A percentile compares a stretch with the other conserved stretches of the same genome.
Evolutionary conservation across 2,329 filamentous ascomycete species (phyloP).

Genomic region (Aspergillus phoenicis): DNA sequence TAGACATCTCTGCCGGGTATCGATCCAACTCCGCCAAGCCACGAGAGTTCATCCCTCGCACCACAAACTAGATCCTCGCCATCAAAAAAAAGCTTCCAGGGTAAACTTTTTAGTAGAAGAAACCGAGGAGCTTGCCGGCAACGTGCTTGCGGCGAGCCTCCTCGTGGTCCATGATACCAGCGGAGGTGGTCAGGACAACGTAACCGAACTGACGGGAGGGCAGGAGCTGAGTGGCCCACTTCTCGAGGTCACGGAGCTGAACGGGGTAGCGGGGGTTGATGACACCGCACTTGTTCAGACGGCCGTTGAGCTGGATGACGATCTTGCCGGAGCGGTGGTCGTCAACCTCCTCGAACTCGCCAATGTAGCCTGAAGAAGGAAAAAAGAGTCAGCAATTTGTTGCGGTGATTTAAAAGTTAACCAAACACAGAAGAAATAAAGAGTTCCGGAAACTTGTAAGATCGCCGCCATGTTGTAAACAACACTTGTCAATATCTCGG

Average conservation of each 20-base stretch:
- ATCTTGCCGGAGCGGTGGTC: constrained; percentile 99
- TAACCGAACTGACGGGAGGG: constrained; percentile 99
- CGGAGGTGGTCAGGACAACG: constrained; percentile 98
- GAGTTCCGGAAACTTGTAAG: constrained; percentile 91
- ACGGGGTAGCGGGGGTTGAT: constrained; percentile 99
- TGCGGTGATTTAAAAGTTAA: constrained; percentile 90
- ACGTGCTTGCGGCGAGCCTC: constrained; percentile 99
- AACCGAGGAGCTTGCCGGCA: constrained; percentile 97
- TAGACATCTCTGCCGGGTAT: constrained; percentile 28
- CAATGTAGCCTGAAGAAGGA: constrained; percentile 79
- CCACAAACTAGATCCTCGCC: constrained; percentile 8
- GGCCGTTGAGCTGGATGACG: constrained; percentile 98
- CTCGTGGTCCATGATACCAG: constrained; percentile 99
- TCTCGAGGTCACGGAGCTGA: constrained; percentile 95
- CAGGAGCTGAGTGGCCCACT: constrained; percentile 99
- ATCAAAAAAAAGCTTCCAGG: constrained; percentile 30
- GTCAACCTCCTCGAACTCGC: constrained; percentile 99
- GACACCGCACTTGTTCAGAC: constrained; percentile 98
- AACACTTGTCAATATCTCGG: constrained; percentile 81
- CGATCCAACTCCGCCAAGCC: constrained; percentile 27
- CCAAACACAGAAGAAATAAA: constrained; percentile 64
- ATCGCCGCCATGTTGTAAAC: constrained; percentile 66
- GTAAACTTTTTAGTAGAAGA: constrained; percentile 79
- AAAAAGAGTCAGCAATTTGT: constrained; percentile 66
- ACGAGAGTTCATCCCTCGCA: constrained; percentile 9